Percentiles rank a stretch among this genome's conserved stretches.
phyloP scores from a whole-genome alignment of 2,329 filamentous ascomycete genomes.

The Arthrobotrys megalospora region DNA sequence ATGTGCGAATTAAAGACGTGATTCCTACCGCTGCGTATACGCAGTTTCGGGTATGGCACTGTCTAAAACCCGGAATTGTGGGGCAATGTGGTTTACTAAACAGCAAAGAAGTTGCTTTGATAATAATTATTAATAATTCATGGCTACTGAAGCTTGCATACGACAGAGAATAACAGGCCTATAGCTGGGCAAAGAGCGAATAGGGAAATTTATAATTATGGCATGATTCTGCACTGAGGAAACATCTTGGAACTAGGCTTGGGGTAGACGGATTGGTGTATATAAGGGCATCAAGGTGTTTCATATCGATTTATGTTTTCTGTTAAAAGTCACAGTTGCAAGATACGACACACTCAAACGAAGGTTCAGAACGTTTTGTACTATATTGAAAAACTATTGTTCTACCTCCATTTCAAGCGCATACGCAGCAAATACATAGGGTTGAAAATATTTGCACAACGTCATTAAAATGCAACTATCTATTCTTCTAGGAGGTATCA shows the following conservation, averaged over 20 bases:
- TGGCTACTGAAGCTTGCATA: not conserved
- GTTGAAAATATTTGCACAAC: not conserved
- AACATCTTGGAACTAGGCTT: not conserved
- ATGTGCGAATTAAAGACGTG: not conserved
- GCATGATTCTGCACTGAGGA: not conserved
- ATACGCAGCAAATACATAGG: no score
- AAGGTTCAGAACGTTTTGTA: no score
- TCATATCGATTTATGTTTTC: no score
- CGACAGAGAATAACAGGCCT: no score
- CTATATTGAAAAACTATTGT: no score
- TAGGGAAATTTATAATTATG: not conserved
- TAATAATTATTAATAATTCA: conserved; percentile 19
- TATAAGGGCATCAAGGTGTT: no score
- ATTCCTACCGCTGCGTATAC: not conserved
- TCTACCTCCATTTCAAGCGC: no score
- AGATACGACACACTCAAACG: no score
- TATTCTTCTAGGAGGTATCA: not conserved
- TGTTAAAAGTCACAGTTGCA: not conserved
- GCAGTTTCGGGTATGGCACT: not conserved
- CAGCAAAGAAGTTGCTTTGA: not conserved
- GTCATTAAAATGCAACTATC: conserved; percentile 14
- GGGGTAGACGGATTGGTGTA: not conserved
- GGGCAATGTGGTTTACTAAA: conserved; percentile 11
- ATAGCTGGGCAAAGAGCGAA: conserved; percentile 19
- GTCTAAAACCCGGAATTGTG: conserved; percentile 12